Evolutionary conservation across 2,329 filamentous ascomycete genomes (phyloP), one percentile per base, ranked within the genome.

Genomic region (Sarocladium strictum): DNA sequence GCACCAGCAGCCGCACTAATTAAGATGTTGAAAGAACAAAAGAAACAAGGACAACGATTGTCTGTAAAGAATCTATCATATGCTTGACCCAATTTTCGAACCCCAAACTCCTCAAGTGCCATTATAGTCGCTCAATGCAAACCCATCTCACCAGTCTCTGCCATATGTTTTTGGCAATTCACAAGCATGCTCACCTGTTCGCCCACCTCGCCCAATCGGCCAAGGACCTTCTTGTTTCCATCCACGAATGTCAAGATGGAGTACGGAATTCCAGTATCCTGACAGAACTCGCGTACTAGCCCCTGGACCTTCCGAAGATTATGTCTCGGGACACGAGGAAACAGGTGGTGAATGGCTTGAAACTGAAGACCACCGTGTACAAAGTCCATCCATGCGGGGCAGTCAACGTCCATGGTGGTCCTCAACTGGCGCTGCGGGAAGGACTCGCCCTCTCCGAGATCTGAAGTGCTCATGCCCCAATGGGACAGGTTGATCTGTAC

Each of bases 331-430:
- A 96, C 84, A 11, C 90, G 81, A 1, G 90, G 90, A 65, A 86
- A 96, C 21, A 96, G 73, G 66, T 96, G 90, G 65, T 96, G 90
- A 53, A 96, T 86, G 7, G 86, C 90, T 69, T 96, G 90, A 69
- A 96, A 96, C 68, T 96, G 91, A 58, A 96, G 74, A 3, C 90
- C 91, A 21, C 90, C 90, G 62, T 96, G 90, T 69, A 96, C 81
- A 66, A 91, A 96, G 66, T 96, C 90, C 12, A 96, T 76, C 90
- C 91, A 96, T 12, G 80, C 76, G 1, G 90, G 89, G 65, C 90
- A 96, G 66, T 94, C 90, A 21, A 96, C 85, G 59, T 96, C 90
- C 90, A 96, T 96, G 12, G 91, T 96, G 1, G 91, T 96, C 61
- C 92, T 85, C 45, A 96, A 77, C 86, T 95, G 94, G 68, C 86